Evolutionary conservation across 768 basidiomycete genomes (phyloP), one percentile per base, ranked within the genome.

Genomic region (Agaricus subrufescens): DNA sequence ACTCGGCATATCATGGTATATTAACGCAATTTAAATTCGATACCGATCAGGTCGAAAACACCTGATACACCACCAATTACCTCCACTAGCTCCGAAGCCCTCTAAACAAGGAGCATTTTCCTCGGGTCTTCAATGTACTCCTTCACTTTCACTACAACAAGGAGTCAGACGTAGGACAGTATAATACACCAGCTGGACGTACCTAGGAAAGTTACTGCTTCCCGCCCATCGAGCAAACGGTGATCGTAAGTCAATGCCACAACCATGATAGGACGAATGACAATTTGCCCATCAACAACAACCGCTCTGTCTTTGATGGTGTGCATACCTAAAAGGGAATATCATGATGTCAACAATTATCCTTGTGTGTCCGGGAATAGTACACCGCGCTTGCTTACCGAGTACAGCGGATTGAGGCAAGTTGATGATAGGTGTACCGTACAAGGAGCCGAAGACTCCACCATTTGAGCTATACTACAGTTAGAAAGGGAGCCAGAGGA

Each of bases 371-470:
- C 23, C 45, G 27, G 19, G 14, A 29, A 29, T 3, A 29, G 19
- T 25, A 23, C 5, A 46, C 14, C 5, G 5, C 11, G 12, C 4
- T 19, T 14, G 71, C 79, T 59, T 63, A 80, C 90, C 95, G 53
- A 99, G 84, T 6, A 98, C 94, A 51, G 94, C 96, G 25, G 94
- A 74, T 69, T 98, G 96, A 3, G 95, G 96, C 45, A 95, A 77
- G 78, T 98, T 98, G 75, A 98, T 96, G 67, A 99, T 99, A 38
- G 96, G 96, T n/a, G 96, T 99, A 40, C 96, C 96, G 66, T 88
- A 97, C 48, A 99, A 76, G 48, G 93, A 96, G 44, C 96, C 96
- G 66, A 99, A 99, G 68, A 99, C 96, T 64, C 96, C 96, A 45
- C 96, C 97, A 67, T 99, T 99, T 40, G 97, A 98, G 71, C 94